A percentile compares a stretch with the other conserved stretches of the same genome.
These are phyloP conservation scores for Cornus suecica DNA, from an alignment of 148 eudicot species.

Conservation along the genomic window DNA sequence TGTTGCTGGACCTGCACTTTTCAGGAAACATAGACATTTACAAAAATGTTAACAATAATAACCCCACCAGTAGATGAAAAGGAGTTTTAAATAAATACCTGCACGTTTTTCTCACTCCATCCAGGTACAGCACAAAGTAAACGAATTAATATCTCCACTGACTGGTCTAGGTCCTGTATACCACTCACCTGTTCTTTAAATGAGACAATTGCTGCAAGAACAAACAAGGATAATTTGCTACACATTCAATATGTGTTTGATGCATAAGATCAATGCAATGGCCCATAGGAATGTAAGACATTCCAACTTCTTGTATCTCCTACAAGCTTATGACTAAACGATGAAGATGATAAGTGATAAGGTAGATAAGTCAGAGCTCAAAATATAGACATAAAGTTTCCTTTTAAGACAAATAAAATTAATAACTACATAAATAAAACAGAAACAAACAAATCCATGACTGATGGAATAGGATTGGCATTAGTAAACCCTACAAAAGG, in stretches of 20 bases:
- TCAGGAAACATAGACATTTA: neutral
- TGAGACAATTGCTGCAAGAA: constrained; percentile 70
- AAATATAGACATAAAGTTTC: too few species aligned
- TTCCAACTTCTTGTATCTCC: too few species aligned
- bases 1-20: constrained; percentile 93
- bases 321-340: too few species aligned
- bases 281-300: neutral
- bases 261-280: neutral
- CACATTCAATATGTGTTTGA: neutral
- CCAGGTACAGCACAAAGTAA: constrained; percentile 95
- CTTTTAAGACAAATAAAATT: neutral
- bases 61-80: neutral
- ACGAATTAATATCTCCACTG: constrained; percentile 94
- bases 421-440: neutral
- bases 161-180: constrained; percentile 54
- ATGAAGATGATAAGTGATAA: too few species aligned
- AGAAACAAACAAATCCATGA: too few species aligned
- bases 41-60: neutral
- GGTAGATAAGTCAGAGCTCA: neutral
- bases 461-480: neutral
- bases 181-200: constrained; percentile 90
- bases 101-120: constrained; percentile 98
- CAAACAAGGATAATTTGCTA: neutral
- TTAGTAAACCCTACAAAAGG: neutral
- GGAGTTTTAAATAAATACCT: constrained; percentile 35